Evolutionary conservation across 352 stramenopile species (phyloP), one percentile per base, ranked within the genome.

Genomic region (Phytopythium cucurbitacearum): DNA sequence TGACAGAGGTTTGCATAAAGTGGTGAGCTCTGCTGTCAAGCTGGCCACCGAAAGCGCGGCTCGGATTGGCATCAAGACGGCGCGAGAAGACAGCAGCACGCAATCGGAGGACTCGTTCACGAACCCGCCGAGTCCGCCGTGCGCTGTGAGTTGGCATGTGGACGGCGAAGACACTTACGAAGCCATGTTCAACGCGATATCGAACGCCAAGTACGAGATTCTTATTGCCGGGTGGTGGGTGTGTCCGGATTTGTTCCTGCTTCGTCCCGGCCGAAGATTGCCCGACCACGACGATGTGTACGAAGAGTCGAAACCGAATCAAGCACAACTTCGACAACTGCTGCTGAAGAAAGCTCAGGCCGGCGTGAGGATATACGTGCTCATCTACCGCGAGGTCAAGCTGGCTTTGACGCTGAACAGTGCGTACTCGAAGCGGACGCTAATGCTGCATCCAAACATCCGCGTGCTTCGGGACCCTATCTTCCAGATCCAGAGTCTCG

Each of bases 211-310:
- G 69, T 89, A 84, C 51, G 79, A 96, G 51, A 93, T 97, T 32
- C 67, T 97, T 39, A 96, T 97, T 56, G 85, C 87, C 11, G 89
- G 84, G 12, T 97, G 89, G 89, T 96, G 90, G 85, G 73, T 96
- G 10, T 86, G 76, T 48, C 87, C 87, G 0, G 82, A 94, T 55
- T 49, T 96, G 47, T 87, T 89, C n/a, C 63, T 97, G 41, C 53
- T 91, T 9, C 71, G 89, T 21, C 81, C 81, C 28, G 52, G 69
- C 4, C 69, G 80, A 35, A 87, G 89, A 46, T 48, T 93, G 32
- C 68, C 57, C 2, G 56, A 49, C 12, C 63, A 65, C 4, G 57
- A 58, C 46, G 68, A 65, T 5, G 10, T 38, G 35, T 53, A 73
- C 10, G 64, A 70, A 48, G 58, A 69, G 46, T 56, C 68, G 38